Base-by-base conservation (phyloP, 2,329 filamentous ascomycete species). In the Curvularia hawaiiensis region DNA sequence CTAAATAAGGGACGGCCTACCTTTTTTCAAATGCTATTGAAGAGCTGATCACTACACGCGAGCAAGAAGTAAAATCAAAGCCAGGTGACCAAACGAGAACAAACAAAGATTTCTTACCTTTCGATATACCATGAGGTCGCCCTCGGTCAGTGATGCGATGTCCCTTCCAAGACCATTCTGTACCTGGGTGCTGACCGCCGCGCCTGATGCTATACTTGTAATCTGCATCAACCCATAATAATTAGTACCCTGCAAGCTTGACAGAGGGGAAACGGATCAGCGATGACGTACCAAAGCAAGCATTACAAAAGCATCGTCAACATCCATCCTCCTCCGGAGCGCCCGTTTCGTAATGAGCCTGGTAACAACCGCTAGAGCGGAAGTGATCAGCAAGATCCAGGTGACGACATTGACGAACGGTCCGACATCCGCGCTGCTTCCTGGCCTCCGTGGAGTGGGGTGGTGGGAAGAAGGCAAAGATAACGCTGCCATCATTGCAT, bases 241-340 rank as follows among this genome's bases (percentile, higher is more conserved):
- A 50, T 67, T 40, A 69, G 65, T 52, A 56, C 38, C 43, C 28
- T 20, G 46, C 40, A 4, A 18, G 33, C 43, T 5, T 12, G 47
- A 35, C 30, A 7, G 24, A 48, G 41, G 50, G n/a, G 51, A 31
- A n/a, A 40, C 43, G 16, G 10, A 22, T 30, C 35, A 20, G n/a
- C 4, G 30, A 26, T 20, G 22, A 61, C 65, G 39, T 64, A 75
- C 73, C 61, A 75, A 60, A 54, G 73, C 73, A 14, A 69, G 63
- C 52, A 75, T 51, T 12, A 73, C 69, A 57, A 75, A 73, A n/a
- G 61, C 69, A 66, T 75, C 73, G 48, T 75, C 72, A 50, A 74
- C 39, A 60, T 72, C 70, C 20, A 75, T 62, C 28, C 63, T 67
- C 40, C 73, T 66, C 46, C 53, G 65, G 54, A 75, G 50, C 20